Conservation (phyloP, 2,329 filamentous ascomycete species). For the Calonectria pseudoturangicola region DNA sequence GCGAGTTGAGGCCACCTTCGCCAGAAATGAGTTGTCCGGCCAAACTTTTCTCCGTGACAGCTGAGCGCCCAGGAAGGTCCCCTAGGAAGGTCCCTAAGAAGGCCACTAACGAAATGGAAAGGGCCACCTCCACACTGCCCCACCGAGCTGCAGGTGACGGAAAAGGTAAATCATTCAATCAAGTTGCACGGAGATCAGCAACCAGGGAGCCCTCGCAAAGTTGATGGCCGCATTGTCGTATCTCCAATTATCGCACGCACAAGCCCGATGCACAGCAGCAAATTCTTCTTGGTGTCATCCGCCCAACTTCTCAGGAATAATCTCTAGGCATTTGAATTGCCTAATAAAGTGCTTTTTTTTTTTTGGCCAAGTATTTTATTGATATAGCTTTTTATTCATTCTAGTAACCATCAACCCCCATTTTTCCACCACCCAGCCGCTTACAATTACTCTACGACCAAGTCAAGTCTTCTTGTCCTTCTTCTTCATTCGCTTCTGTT, state of each 20-base stretch:
- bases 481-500: slow-evolving; percentile 12
- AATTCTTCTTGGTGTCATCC: no score
- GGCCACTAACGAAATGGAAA: background rate
- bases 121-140: slow-evolving; percentile 28
- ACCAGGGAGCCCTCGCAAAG: slow-evolving; percentile 6
- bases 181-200: slow-evolving; percentile 8
- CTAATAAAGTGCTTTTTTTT: no score
- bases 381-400: no score
- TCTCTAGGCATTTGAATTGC: no score
- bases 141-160: background rate
- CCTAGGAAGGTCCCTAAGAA: background rate
- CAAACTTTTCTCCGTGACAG: slow-evolving; percentile 59
- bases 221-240: background rate
- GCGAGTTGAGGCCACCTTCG: slow-evolving; percentile 67
- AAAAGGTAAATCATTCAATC: slow-evolving; percentile 25
- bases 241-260: no score
- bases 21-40: slow-evolving; percentile 59
- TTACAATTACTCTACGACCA: no score
- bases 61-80: slow-evolving; percentile 16
- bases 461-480: no score
- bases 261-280: no score
- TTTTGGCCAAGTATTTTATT: no score
- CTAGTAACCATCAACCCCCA: no score
- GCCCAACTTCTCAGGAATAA: no score
- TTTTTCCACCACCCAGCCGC: no score